phyloP scores from a whole-genome alignment of 768 basidiomycete species.

The Strobilomyces dryophilus region DNA sequence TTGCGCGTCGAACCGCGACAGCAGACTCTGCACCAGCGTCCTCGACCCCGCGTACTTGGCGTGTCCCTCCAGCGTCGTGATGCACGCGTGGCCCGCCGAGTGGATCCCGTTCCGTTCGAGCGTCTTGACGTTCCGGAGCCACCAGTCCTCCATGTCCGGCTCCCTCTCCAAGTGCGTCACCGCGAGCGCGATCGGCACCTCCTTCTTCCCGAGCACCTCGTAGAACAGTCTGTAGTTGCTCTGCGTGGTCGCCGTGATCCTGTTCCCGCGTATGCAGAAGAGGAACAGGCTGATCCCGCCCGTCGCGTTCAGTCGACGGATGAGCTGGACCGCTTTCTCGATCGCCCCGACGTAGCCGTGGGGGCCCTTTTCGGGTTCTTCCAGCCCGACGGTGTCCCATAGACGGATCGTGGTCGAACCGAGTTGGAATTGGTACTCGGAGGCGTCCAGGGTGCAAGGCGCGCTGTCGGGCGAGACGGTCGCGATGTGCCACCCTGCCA shows the following conservation, averaged over 20 bases:
- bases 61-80: constrained; percentile 25
- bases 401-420: constrained; percentile 20
- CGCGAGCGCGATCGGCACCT: constrained; percentile 37
- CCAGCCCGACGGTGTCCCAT: constrained; percentile 34
- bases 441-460: constrained; percentile 33
- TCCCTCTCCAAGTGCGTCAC: constrained; percentile 39
- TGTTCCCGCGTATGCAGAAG: constrained; percentile 37
- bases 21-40: constrained; percentile 15
- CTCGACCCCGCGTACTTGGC: constrained; percentile 31
- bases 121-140: constrained; percentile 21
- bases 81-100: constrained; percentile 29
- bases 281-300: constrained; percentile 39
- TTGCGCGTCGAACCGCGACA: constrained; percentile 21
- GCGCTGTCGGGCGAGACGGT: constrained; percentile 19
- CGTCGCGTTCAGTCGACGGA: constrained; percentile 26
- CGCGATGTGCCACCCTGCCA: constrained; percentile 25
- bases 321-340: constrained; percentile 30
- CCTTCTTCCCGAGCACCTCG: constrained; percentile 25
- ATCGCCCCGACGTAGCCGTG: constrained; percentile 25
- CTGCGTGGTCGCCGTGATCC: constrained; percentile 29
- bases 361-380: constrained; percentile 23
- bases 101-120: constrained; percentile 20
- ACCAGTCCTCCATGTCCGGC: constrained; percentile 32
- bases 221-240: no score
- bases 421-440: constrained; percentile 27